phyloP scores from a whole-genome alignment of 31 red algal species.

The Asparagopsis taxiformis region DNA sequence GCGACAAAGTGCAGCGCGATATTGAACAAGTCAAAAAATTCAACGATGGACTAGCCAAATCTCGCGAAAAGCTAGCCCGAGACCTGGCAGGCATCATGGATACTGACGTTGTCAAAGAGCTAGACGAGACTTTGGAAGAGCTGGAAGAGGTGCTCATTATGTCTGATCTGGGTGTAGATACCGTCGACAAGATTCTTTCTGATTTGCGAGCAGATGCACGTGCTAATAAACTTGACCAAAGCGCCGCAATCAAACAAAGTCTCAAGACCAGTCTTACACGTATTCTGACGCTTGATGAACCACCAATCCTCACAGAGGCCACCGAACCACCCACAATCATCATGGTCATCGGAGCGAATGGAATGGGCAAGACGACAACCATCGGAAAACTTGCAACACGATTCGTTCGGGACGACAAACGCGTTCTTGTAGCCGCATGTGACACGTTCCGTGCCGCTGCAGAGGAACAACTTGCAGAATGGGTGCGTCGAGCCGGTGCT shows the following conservation, averaged over 20 bases:
- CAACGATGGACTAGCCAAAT: slow-evolving; percentile 78
- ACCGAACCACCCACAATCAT: slow-evolving; percentile 67
- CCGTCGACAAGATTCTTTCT: slow-evolving; percentile 72
- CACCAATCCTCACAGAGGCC: not conserved
- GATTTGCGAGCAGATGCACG: slow-evolving; percentile 70
- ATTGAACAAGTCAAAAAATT: slow-evolving; percentile 76
- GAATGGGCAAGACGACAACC: slow-evolving; percentile 97
- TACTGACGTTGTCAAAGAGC: slow-evolving; percentile 40
- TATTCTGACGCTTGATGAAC: slow-evolving; percentile 31
- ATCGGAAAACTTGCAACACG: slow-evolving; percentile 88
- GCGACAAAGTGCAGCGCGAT: slow-evolving; percentile 75
- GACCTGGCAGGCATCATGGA: slow-evolving; percentile 65
- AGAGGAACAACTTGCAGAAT: slow-evolving; percentile 86
- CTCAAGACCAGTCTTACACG: slow-evolving; percentile 63
- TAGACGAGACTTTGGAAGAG: slow-evolving; percentile 67
- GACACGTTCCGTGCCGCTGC: slow-evolving; percentile 98
- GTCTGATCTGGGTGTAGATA: slow-evolving; percentile 87
- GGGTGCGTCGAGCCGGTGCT: slow-evolving; percentile 75
- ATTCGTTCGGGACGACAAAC: slow-evolving; percentile 52
- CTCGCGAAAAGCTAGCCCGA: slow-evolving; percentile 79
- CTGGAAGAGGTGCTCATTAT: slow-evolving; percentile 88
- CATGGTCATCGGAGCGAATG: slow-evolving; percentile 93
- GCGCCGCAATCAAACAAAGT: slow-evolving; percentile 53
- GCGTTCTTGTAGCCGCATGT: slow-evolving; percentile 81
- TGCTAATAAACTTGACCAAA: slow-evolving; percentile 37